Base-by-base conservation (phyloP, 2,329 filamentous ascomycete genomes). In the Claviceps paspali region DNA sequence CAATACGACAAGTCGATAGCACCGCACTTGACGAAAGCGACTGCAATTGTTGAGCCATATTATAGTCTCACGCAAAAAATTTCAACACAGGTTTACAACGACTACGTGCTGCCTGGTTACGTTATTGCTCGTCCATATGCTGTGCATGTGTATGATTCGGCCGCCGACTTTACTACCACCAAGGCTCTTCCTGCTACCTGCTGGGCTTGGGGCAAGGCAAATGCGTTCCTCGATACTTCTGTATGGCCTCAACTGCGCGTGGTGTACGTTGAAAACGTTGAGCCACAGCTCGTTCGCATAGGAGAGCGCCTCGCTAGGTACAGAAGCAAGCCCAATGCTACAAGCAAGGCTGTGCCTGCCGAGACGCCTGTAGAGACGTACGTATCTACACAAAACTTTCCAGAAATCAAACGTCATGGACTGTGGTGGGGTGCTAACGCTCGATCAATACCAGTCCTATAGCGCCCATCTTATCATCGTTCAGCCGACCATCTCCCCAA, bases 261-360 rank as follows among this genome's bases (percentile, higher is more conserved):
- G 11, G 62, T 95, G 5, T 96, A 96, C 52, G 73, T 79, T 9
- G 79, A 94, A 52, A 94, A 93, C 49, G 87, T 98, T 3, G 87
- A 96, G 61, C 92, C 92, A 11, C 92, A 98, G 58, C 69, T 98
- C 11, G 73, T 88, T 39, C 84, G 86, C 49, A 96, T 98, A 50
- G 83, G 84, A 10, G 82, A 95, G 61, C 78, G 87, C 32, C 70
- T 98, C 9, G 87, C 86, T 29, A 69, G 81, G 33, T 83, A 86
- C 57, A 77, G 61, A 32, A 60, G 59, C 34, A 56, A 56, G 41
- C 48, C 49, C 5, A 58, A 54, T 44, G 48, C 41, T 28, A 49
- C 43, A 50, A 49, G 31, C 23, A 38, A 42, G 29, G 34, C 11
- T 15, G 11, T 24, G 10, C 22, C 34, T 2, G 34, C 23, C 8